These are phyloP conservation scores for Carex littledalei DNA, from an alignment of 176 grass and related monocot genomes.

Conservation along the genomic window DNA sequence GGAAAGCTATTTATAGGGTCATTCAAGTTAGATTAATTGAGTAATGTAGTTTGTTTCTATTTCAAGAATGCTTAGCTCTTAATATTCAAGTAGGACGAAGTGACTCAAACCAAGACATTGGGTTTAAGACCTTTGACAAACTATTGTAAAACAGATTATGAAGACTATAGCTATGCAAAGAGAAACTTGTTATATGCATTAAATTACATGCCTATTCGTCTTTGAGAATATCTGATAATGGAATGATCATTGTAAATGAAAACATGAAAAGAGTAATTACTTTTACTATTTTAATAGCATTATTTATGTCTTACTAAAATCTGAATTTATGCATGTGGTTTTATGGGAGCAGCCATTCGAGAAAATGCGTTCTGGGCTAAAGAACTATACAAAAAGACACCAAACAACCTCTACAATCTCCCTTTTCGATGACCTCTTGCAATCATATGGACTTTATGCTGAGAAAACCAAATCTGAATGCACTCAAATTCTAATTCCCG, in stretches of 20 bases:
- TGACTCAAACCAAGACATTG: neutral
- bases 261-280: neutral
- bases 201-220: neutral
- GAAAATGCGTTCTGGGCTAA: constrained; percentile 57
- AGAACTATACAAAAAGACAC: constrained; percentile 57
- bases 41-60: neutral
- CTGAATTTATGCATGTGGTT: neutral
- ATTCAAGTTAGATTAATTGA: neutral
- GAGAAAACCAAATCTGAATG: constrained; percentile 40
- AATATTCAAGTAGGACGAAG: neutral
- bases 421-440: constrained; percentile 50
- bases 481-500: neutral
- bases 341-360: constrained; percentile 48
- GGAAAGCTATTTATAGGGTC: neutral
- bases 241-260: neutral
- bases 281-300: neutral
- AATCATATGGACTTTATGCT: constrained; percentile 36
- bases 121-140: neutral
- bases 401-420: constrained; percentile 18
- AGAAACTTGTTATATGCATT: neutral
- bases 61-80: neutral
- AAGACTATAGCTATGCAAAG: neutral
- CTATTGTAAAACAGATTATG: neutral
- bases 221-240: neutral
- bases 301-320: neutral